Conservation (phyloP, 768 basidiomycete species). For the Amanita polypyramis region DNA sequence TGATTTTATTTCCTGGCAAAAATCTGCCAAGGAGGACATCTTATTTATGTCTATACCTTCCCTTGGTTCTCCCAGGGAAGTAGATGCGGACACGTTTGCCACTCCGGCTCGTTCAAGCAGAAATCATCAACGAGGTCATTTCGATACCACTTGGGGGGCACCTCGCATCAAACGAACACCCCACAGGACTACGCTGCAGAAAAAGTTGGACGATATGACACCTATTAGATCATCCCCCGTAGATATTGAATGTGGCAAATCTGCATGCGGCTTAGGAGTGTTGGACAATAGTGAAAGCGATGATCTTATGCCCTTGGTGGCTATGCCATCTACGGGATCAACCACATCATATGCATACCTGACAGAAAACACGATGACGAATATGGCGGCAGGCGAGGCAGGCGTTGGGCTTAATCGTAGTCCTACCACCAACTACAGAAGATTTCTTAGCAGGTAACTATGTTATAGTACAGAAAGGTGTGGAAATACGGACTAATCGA, state of each 20-base stretch:
- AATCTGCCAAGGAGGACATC: background rate
- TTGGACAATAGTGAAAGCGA: constrained; percentile 16
- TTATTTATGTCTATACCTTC: constrained; percentile 10
- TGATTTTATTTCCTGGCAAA: constrained; percentile 31
- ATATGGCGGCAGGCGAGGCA: constrained; percentile 8
- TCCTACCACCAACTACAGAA: constrained; percentile 40
- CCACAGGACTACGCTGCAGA: constrained; percentile 25
- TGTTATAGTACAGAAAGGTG: background rate
- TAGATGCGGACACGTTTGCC: constrained; percentile 22
- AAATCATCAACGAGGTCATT: constrained; percentile 51
- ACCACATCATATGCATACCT: constrained; percentile 31
- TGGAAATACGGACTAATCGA: background rate
- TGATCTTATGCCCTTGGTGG: constrained; percentile 37
- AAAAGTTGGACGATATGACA: constrained; percentile 11
- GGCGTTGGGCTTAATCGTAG: constrained; percentile 13
- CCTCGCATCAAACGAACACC: constrained; percentile 34
- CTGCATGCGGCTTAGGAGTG: constrained; percentile 16
- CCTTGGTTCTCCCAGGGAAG: constrained; percentile 45
- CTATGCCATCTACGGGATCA: constrained; percentile 33
- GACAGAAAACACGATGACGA: constrained; percentile 10
- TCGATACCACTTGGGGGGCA: constrained; percentile 26
- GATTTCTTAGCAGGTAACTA: constrained; percentile 54
- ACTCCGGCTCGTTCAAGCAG: constrained; percentile 17
- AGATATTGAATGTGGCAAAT: constrained; percentile 8
- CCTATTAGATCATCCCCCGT: constrained; percentile 23